These are phyloP conservation scores for Rhodotorula sp. DNA, from an alignment of 1,284 basidiomycete species.

Conservation along the genomic window DNA sequence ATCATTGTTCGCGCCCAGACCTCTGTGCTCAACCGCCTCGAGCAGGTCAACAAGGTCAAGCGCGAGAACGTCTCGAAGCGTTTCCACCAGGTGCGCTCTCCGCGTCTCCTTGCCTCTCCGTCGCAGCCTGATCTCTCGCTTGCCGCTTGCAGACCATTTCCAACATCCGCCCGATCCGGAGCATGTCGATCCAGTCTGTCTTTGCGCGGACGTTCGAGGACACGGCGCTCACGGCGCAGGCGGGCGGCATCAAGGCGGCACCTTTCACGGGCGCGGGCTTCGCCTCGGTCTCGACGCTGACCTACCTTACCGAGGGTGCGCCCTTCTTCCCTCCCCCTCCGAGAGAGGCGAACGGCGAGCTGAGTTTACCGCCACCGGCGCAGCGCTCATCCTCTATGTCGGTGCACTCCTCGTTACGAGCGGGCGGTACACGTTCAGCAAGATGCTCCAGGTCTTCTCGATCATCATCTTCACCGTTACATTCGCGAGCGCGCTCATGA, in stretches of 20 bases:
- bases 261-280: conserved; percentile 81
- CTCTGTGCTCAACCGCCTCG: conserved; percentile 67
- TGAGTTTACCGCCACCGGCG: conserved; percentile 1
- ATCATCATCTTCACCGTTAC: conserved; percentile 91
- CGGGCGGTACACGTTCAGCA: conserved; percentile 79
- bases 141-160: conserved; percentile 64
- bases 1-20: conserved; percentile 72
- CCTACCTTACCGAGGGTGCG: conserved; percentile 75
- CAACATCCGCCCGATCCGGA: conserved; percentile 81
- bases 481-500: conserved; percentile 84
- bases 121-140: background rate
- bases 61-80: conserved; percentile 80
- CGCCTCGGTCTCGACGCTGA: conserved; percentile 76
- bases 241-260: conserved; percentile 71
- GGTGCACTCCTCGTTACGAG: conserved; percentile 77
- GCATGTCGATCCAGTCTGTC: conserved; percentile 81
- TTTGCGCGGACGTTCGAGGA: conserved; percentile 70
- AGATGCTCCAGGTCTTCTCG: conserved; percentile 86
- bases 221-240: conserved; percentile 64
- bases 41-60: conserved; percentile 76
- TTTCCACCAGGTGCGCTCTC: conserved; percentile 58
- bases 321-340: background rate
- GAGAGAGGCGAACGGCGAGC: background rate
- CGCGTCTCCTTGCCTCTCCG: background rate
- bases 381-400: conserved; percentile 84